These are phyloP conservation scores for Yueomyces sp. DNA, from an alignment of 805 yeast species.

Conservation along the genomic window DNA sequence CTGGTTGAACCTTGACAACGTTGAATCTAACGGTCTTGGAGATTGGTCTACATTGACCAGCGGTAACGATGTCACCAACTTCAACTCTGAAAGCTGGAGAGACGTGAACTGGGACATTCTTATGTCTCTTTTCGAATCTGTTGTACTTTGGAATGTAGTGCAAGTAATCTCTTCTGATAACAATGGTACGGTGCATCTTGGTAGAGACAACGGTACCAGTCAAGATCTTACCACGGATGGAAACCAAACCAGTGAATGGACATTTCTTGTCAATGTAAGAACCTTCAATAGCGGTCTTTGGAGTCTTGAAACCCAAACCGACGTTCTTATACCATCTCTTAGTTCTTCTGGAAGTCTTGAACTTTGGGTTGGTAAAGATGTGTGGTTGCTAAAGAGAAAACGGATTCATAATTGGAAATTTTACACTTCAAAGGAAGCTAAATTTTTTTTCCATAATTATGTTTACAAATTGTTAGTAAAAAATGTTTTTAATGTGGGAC, in stretches of 20 bases:
- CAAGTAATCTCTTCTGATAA: conserved; percentile 99
- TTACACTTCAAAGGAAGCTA: neutral
- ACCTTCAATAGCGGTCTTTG: conserved; percentile 96
- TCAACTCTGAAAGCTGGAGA: conserved; percentile 99
- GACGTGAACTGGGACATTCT: conserved; percentile 99
- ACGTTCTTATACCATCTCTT: conserved; percentile 99
- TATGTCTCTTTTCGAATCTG: conserved; percentile 99
- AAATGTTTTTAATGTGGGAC: neutral
- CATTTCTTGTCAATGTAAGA: conserved; percentile 99
- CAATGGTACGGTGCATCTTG: conserved; percentile 99
- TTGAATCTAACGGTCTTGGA: conserved; percentile 99
- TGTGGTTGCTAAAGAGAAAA: conserved; percentile 77
- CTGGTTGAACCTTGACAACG: conserved; percentile 89
- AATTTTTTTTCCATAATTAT: too few relatives aligned
- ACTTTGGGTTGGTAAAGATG: conserved; percentile 99
- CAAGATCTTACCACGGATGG: conserved; percentile 99
- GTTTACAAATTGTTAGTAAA: neutral
- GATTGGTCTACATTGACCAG: conserved; percentile 99
- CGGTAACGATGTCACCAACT: conserved; percentile 98
- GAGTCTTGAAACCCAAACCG: conserved; percentile 99
- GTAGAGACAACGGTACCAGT: conserved; percentile 99
- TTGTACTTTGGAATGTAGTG: conserved; percentile 99
- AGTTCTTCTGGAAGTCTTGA: conserved; percentile 95
- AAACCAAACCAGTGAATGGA: conserved; percentile 94
- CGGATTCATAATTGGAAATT: neutral